Conservation (phyloP, 2,329 filamentous ascomycete species). For the Pseudocercospora crystallina region DNA sequence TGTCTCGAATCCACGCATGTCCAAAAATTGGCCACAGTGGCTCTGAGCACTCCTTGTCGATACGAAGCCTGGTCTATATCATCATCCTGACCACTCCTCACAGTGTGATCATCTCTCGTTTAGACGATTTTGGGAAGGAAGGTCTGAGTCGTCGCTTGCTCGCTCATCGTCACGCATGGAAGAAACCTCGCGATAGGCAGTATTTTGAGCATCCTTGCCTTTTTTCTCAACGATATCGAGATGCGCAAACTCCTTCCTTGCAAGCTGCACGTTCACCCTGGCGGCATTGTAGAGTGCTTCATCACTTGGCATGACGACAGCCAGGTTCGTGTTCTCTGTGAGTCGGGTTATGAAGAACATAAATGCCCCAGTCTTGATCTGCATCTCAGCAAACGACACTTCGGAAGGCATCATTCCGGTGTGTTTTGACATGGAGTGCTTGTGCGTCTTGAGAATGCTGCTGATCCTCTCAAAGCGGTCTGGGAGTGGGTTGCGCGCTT, state of each 20-base stretch:
- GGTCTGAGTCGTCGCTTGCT: slow-evolving; percentile 20
- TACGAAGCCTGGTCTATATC: neutral
- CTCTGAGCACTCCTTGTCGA: neutral
- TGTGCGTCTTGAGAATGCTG: slow-evolving; percentile 98
- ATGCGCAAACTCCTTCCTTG: slow-evolving; percentile 75
- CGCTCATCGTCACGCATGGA: slow-evolving; percentile 16
- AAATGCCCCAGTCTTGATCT: slow-evolving; percentile 77
- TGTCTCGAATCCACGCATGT: too few relatives aligned
- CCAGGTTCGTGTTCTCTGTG: slow-evolving; percentile 96
- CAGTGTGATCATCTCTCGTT: slow-evolving; percentile 15
- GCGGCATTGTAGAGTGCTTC: slow-evolving; percentile 90
- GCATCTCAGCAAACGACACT: slow-evolving; percentile 77
- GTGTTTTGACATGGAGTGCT: slow-evolving; percentile 73
- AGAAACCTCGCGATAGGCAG: slow-evolving; percentile 12
- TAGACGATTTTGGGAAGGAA: slow-evolving; percentile 8
- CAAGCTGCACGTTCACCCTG: slow-evolving; percentile 84
- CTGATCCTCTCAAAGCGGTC: slow-evolving; percentile 94
- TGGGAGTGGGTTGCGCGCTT: slow-evolving; percentile 75
- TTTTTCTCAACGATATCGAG: slow-evolving; percentile 49
- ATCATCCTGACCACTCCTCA: neutral
- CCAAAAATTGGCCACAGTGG: too few relatives aligned
- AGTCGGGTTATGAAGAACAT: slow-evolving; percentile 94
- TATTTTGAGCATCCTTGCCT: slow-evolving; percentile 25
- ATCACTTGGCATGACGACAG: slow-evolving; percentile 85
- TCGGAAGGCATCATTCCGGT: slow-evolving; percentile 78